phyloP scores from a whole-genome alignment of 192 early-diverging fungal species.

The Backusella luteola region DNA sequence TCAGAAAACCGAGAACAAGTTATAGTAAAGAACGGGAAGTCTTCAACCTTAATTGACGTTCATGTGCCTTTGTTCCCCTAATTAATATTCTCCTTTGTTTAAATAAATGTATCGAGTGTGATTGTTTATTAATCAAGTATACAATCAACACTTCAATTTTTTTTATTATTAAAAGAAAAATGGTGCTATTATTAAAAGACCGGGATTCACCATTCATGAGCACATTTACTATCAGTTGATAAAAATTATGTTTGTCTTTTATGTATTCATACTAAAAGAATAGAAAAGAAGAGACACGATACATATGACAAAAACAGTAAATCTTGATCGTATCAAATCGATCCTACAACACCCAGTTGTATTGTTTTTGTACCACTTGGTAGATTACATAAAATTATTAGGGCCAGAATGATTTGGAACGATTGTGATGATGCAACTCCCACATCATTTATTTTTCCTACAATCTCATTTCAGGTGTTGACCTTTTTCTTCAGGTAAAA shows the following conservation, averaged over 20 bases:
- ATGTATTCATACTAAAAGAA: not conserved
- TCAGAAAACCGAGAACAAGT: not conserved
- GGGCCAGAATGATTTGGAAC: not conserved
- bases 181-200: not conserved
- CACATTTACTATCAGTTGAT: not conserved
- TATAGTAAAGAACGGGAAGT: not conserved
- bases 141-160: not conserved
- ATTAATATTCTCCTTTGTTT: not conserved
- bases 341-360: not conserved
- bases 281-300: not conserved
- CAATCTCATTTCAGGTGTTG: not conserved
- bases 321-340: slow-evolving; percentile 1
- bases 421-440: not conserved
- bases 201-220: not conserved
- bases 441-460: not conserved
- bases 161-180: not conserved
- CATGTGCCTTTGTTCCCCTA: not conserved
- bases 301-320: not conserved
- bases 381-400: slow-evolving; percentile 1
- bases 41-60: not conserved
- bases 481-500: not conserved
- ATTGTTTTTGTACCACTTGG: not conserved
- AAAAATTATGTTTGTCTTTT: not conserved
- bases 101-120: not conserved
- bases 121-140: not conserved